phyloP scores from a whole-genome alignment of 805 yeast genomes.

The Nakazawaea ambrosiae region DNA sequence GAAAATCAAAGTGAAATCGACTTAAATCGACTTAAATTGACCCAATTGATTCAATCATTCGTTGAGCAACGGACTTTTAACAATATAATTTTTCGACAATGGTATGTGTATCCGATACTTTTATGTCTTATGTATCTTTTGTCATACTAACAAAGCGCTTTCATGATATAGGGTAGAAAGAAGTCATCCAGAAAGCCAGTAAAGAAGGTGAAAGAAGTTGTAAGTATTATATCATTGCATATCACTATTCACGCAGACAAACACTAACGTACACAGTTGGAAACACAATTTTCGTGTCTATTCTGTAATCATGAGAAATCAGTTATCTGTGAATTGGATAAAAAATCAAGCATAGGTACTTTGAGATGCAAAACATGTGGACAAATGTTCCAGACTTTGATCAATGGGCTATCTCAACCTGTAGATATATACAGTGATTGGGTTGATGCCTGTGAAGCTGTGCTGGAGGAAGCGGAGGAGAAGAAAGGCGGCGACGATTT shows the following conservation, averaged over 20 bases:
- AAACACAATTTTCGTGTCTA: constrained; percentile 79
- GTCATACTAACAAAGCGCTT: no score
- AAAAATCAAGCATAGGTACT: constrained; percentile 76
- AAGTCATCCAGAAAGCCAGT: constrained; percentile 78
- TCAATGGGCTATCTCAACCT: constrained; percentile 79
- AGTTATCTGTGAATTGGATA: constrained; percentile 82
- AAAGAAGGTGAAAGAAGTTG: constrained; percentile 63
- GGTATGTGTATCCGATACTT: no score
- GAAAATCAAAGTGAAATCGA: no score
- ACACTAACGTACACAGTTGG: constrained; percentile 32
- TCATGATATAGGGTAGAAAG: constrained; percentile 80
- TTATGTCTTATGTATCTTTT: no score
- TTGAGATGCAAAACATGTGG: constrained; percentile 91
- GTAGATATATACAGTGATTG: constrained; percentile 95
- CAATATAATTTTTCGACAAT: no score
- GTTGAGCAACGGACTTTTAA: no score
- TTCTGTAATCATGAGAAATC: constrained; percentile 95
- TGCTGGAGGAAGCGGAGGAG: constrained; percentile 62
- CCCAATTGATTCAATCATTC: no score
- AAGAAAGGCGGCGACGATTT: constrained; percentile 28
- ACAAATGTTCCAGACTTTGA: constrained; percentile 83
- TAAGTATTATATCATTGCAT: constrained; percentile 1
- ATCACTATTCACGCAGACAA: not conserved
- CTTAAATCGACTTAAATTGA: no score
- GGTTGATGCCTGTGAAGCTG: constrained; percentile 94